Conservation (phyloP, 2,329 filamentous ascomycete genomes). For the Aspergillus novoparasiticus region DNA sequence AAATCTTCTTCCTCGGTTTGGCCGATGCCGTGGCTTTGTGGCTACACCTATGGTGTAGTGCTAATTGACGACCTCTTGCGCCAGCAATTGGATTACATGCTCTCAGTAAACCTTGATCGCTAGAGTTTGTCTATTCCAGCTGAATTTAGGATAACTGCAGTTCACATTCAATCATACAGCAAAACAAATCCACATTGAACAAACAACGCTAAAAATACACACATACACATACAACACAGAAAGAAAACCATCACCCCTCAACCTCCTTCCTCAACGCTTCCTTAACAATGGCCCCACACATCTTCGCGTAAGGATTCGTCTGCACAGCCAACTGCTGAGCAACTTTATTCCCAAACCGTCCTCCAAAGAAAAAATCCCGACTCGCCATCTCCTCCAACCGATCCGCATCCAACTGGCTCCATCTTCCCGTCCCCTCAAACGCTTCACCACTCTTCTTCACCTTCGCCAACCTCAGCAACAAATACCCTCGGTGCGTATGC, state of each 20-base stretch:
- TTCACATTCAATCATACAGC: background rate
- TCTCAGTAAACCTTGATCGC: background rate
- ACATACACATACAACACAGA: background rate
- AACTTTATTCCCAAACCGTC: slow-evolving; percentile 58
- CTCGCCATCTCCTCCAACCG: slow-evolving; percentile 59
- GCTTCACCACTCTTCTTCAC: slow-evolving; percentile 19
- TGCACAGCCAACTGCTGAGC: slow-evolving; percentile 60
- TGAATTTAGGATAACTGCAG: background rate
- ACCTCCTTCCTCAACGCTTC: slow-evolving; percentile 61
- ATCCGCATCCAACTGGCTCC: slow-evolving; percentile 37
- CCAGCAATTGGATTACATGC: background rate
- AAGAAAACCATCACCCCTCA: slow-evolving; percentile 21
- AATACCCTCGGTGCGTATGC: slow-evolving; percentile 57
- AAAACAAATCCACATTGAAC: background rate
- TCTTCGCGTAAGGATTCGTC: slow-evolving; percentile 65
- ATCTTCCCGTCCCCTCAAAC: slow-evolving; percentile 28
- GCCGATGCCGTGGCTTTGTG: too few relatives aligned
- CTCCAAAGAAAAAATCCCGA: slow-evolving; percentile 56
- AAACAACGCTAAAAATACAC: background rate
- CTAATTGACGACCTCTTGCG: background rate
- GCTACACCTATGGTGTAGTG: too few relatives aligned
- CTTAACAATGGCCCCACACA: slow-evolving; percentile 64
- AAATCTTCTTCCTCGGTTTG: background rate
- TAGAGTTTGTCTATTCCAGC: background rate
- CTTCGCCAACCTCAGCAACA: slow-evolving; percentile 43